Evolutionary conservation across 2,329 filamentous ascomycete species (phyloP), one percentile per base, ranked within the genome.

Genomic region (Hypoxylon sp.): DNA sequence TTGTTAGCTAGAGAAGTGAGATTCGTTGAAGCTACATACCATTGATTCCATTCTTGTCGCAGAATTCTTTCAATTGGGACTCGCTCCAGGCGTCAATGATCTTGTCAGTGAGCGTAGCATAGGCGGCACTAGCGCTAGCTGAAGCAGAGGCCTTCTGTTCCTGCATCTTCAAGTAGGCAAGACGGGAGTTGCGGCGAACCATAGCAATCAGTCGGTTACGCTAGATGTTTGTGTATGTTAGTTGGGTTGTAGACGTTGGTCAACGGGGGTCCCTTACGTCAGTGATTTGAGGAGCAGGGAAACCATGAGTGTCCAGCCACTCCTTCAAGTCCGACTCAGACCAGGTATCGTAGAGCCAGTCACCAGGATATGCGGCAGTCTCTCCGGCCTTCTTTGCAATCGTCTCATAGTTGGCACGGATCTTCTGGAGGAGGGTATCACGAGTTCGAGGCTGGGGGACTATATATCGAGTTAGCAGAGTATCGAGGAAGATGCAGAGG

Each of bases 281-380:
- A 54, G 89, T 89, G 31, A 94, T 92, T 80, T 98, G 95, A 68
- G 96, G 95, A 61, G 89, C 92, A 11, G 93, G 91, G 81, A 95
- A 90, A 57, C 96, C 96, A 73, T 94, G 90, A 73, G 91, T 91
- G 76, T 98, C 96, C 51, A 98, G 91, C 92, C 93, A 99, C 73
- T 92, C 88, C 85, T 98, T 98, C 70, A 97, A 84, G 55, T 98
- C 95, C 72, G 95, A 98, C 72, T 97, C 93, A 58, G 92, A 91
- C 96, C 96, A 99, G 6, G 91, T 86, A 68, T 90, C 87, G 79
- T 98, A 99, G 48, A 98, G 84, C 96, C 96, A 98, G 83, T 98
- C 90, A 42, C 96, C 96, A 35, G 96, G 96, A 78, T 98, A 98
- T n/a, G 89, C 83, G 58, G 89, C 83, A 13, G 93, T 91, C 82